Base-by-base conservation (phyloP, 164 flowering plant genomes). In the Echeveria elegans region DNA sequence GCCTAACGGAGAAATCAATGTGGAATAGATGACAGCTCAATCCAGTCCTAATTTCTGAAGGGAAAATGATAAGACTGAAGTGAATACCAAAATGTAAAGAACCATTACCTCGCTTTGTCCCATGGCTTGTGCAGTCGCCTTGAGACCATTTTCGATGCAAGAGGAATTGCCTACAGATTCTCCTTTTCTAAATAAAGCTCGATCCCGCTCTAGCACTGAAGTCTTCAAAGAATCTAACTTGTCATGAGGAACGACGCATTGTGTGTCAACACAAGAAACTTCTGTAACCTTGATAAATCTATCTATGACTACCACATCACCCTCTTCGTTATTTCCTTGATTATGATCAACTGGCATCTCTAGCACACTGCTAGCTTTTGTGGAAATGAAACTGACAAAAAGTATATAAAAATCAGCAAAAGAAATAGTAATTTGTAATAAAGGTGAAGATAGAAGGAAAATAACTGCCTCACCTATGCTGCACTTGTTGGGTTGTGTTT, bases 221-320 rank as follows among this genome's bases (percentile, higher is more conserved):
- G 62, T 70, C 66, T 52, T 68, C 23, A 63, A 43, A 61, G 9
- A 66, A 7, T 38, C 70, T 43, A 37, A 15, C 32, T 72, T 70
- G 37, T 58, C 73, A 65, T 67, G 73, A 59, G 63, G 43, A 0
- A 43, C 34, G 36, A 50, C 34, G 40, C 23, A 45, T 24, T 28
- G 73, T 36, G 58, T 67, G 66, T 29, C 70, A 50, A 66, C 73
- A 68, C 48, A 63, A 7, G 72, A 71, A 66, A 70, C 80, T 68
- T 78, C 84, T 26, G 73, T 66, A 60, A 79, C 60, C 24, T 72
- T 70, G n/a, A 71, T 67, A 32, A 74, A 75, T 66, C 76, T 80
- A 61, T 81, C 81, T 18, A 71, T 50, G 26, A 69, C 38, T 29
- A 74, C 24, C 12, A 34, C 66, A 45, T 64, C 70, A 31, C 74